Evolutionary conservation across 495 filamentous ascomycete genomes (phyloP), one percentile per base, ranked within the genome.

Genomic region (Aspergillus conjunctus): DNA sequence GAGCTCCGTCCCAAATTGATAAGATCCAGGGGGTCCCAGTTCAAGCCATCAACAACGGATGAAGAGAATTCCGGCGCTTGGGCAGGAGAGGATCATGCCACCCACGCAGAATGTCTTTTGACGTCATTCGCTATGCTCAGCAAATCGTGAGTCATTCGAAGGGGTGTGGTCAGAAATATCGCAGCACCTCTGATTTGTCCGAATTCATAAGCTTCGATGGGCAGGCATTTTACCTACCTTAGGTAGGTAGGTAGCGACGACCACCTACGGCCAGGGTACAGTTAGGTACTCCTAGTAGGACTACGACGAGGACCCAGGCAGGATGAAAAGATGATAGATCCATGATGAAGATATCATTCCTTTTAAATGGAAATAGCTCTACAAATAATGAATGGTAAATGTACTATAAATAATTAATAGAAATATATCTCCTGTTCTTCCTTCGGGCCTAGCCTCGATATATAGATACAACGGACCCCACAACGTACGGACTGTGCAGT

Each of bases 71-170:
- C 49, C 49, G 49, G 14, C 26, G 7, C 3, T 20, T 58, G 41
- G 50, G 54, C 60, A 54, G 60, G n/a, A 30, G 58, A 20, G 49
- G 30, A 58, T 62, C 60, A 62, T 54, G 60, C 60, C 60, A 62
- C 60, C 39, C n/a, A 37, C 39, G 30, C 41, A 12, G 21, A n/a
- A 15, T 12, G 15, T 30, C 44, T 10, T 46, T 46, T 46, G 14
- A 46, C 14, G 14, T 46, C 43, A 46, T 46, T 46, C 44, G 15
- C 44, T 46, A 46, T 41, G 17, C 17, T 46, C 44, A 20, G 17
- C 44, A 46, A 46, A 46, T 46, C 44, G 17, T 20, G 17, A 20
- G 17, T 46, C 44, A 46, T 3, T n/a, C 0, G 44, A 46, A 46
- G 44, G 4, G 44, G 4, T 20, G 44, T n/a, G 4, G 44, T 46